Evolutionary conservation across 1,284 basidiomycete genomes (phyloP), one percentile per base, ranked within the genome.

Genomic region (Ceratobasidium sp.): DNA sequence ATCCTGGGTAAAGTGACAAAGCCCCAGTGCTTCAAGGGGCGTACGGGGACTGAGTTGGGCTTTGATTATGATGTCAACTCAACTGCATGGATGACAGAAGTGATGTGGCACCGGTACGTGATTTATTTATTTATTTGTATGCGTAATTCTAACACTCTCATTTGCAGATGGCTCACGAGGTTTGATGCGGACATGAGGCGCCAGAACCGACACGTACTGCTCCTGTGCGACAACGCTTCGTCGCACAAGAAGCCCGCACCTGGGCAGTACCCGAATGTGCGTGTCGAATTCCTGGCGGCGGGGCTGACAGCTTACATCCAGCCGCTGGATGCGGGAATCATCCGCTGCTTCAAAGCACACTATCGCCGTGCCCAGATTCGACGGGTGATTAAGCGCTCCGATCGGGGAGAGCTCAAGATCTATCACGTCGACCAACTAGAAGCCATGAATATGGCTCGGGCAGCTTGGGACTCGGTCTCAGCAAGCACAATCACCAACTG

Each of bases 371-470:
- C 18, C 30, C 30, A 33, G 16, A 35, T 12, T 20, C 50, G 64
- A n/a, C 44, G 71, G 1, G 77, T 71, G 27, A 30, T 78, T 33
- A 30, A 75, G 16, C 71, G 71, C 3, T 57, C 52, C 41, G 74
- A 66, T 23, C 48, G 48, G 3, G 82, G 81, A 27, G 81, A 82
- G 16, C 10, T 50, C 20, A 79, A 86, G 12, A 83, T 86, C 44
- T 86, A 84, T 79, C 82, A 85, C 23, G 83, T 87, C 55, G 79
- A 84, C 78, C 79, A 84, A 6, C 81, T 86, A 6, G 80, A 84
- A 59, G 84, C 80, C 6, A 85, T 87, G 82, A 68, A 74, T 8
- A 80, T 87, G 77, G 81, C 81, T 3, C 57, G 78, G 14, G 75
- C 77, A n/a, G 83, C 84, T 27, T 86, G 85, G 85, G 27, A 78